Evolutionary conservation across 169 alveolate genomes (phyloP), one percentile per base, ranked within the genome.

Genomic region (Pseudocohnilembus persalinus): DNA sequence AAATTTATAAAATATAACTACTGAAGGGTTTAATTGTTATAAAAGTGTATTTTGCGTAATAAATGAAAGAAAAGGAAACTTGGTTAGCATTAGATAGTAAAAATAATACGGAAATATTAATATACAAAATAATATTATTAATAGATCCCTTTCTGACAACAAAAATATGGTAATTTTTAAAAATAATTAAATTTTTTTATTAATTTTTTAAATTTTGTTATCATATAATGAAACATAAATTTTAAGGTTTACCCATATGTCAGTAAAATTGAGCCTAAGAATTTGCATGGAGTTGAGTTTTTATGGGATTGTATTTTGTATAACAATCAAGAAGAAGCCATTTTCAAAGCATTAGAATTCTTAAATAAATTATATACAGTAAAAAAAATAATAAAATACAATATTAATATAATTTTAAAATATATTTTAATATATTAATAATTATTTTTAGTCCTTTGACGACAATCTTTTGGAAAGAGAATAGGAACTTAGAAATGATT

Each of bases 21-120:
- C 64, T 1, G 96, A 94, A 77, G 95, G 96, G 4, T 91, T 89
- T 82, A 82, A 77, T 30, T 92, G 94, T 73, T 90, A 91, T 35
- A 88, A 94, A 64, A 83, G 91, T 68, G 91, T 88, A 35, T 88
- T 94, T 72, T 34, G 88, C n/a, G 83, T 93, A n/a, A 84, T 88
- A 6, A 92, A 92, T 35, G 95, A 88, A 74, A 83, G 82, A 77
- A 33, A 65, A 25, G 84, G 75, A 0, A 72, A 79, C 29, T 31
- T 74, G 68, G 63, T 72, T 30, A 63, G 49, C 4, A 49, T 49
- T 20, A 49, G 20, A 49, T 20, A 49, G 68, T 49, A 11, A 4
- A 11, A 4, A 49, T 20, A 49, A 49, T 20, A 11, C 68, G 4
- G 26, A 49, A 49, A 11, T 11, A 49, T 49, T 20, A 49, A 49